Base-by-base conservation (phyloP, 2,329 filamentous ascomycete species). In the Epichloe amarillans region DNA sequence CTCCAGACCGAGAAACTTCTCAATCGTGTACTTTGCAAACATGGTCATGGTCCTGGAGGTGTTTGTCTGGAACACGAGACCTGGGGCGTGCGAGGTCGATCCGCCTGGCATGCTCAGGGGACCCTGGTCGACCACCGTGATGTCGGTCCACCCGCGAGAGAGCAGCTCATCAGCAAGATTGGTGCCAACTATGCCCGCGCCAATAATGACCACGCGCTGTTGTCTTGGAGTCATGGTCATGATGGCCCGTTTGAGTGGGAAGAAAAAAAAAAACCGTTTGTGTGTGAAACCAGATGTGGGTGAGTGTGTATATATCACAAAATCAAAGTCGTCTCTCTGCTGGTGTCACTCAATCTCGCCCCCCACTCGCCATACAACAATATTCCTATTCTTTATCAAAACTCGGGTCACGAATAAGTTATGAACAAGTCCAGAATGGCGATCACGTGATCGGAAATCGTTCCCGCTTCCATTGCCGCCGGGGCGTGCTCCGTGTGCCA, bases 141-240 rank as follows among this genome's bases (percentile, higher is more conserved):
- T 79, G 61, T 82, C 64, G 50, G 62, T 73, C 79, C 80, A 83
- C 68, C 80, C 80, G 58, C 77, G 73, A 23, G 71, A 69, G 56
- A 79, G 71, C 58, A 83, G 72, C 69, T 83, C 80, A 57, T 83
- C 80, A 46, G 80, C 80, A 46, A 83, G 64, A 53, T 83, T 83
- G 52, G 73, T 72, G 45, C 80, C 80, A 52, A 83, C 80, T 52
- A 83, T 82, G 46, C 80, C 80, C 47, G 80, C 80, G 38, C 80
- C 80, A 53, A 80, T 78, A 53, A 81, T 78, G 52, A 80, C 74
- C 53, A 81, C 74, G 56, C 70, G 66, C 57, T 70, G 65, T 60
- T 47, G 33, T 14, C 61, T 57, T 40, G 59, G 55, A 41, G 60
- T 56, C 66, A 70, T 71, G 17, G 36, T 51, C 49, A 49, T 52